These are phyloP conservation scores for Penicillium sp. DNA, from an alignment of 2,329 filamentous ascomycete species.

Conservation along the genomic window DNA sequence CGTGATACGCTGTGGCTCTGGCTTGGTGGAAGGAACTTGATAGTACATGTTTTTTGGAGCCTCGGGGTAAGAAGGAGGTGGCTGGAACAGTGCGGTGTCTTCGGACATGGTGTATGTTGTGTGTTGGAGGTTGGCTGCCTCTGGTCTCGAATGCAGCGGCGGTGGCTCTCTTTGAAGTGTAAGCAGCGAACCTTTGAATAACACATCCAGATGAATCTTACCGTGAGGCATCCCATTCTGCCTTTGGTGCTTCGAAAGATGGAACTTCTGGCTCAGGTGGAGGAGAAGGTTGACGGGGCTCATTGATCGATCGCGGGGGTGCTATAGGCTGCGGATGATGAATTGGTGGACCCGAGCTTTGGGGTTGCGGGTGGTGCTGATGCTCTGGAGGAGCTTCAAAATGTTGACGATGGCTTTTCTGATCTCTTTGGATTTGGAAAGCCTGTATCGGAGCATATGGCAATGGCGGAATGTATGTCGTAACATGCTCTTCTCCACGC, in stretches of 20 bases:
- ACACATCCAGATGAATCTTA: constrained; percentile 35
- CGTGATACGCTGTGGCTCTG: constrained; percentile 60
- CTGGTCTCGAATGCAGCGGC: constrained; percentile 70
- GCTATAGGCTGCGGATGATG: constrained; percentile 41
- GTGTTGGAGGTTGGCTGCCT: constrained; percentile 79
- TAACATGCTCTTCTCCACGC: constrained; percentile 46
- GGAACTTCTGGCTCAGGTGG: constrained; percentile 34
- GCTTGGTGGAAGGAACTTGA: constrained; percentile 64
- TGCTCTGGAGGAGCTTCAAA: constrained; percentile 2
- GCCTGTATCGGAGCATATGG: constrained; percentile 17
- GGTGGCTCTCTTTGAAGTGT: constrained; percentile 57
- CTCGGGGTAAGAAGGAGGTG: constrained; percentile 76
- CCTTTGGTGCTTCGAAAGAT: constrained; percentile 58
- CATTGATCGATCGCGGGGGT: constrained; percentile 44
- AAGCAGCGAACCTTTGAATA: constrained; percentile 15
- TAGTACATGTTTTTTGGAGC: constrained; percentile 90
- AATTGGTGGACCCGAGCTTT: constrained; percentile 11
- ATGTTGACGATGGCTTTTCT: constrained; percentile 12
- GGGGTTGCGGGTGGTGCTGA: background rate
- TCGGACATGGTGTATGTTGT: constrained; percentile 82
- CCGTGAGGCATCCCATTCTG: constrained; percentile 65
- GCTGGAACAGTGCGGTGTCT: constrained; percentile 72
- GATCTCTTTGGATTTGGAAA: constrained; percentile 12
- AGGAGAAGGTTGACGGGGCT: constrained; percentile 37
- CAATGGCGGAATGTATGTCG: constrained; percentile 31